Percentiles rank a stretch among this genome's conserved stretches.
Conservation (phyloP, 306 rosid genomes). For the Rosa lucieae region DNA sequence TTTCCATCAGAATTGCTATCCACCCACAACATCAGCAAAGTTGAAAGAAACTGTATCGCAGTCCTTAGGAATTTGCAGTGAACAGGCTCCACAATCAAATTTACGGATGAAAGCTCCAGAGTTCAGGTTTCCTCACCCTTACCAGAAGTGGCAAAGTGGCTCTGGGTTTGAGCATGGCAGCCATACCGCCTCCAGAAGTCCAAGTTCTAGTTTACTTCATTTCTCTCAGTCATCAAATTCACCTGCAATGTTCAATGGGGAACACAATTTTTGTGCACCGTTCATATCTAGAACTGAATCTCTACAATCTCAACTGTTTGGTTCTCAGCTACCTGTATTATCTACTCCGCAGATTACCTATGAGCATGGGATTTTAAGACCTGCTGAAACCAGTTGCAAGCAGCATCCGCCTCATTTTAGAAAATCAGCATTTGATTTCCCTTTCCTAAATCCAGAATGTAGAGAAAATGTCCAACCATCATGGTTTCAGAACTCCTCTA, state of each 20-base stretch:
- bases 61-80: constrained; percentile 34
- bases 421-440: constrained; percentile 57
- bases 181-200: constrained; percentile 37
- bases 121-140: constrained; percentile 38
- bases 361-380: constrained; percentile 37
- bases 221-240: constrained; percentile 42
- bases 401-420: constrained; percentile 41
- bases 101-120: constrained; percentile 33
- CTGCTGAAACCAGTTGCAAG: constrained; percentile 46
- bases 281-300: constrained; percentile 56
- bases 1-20: constrained; percentile 49
- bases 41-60: constrained; percentile 31
- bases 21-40: constrained; percentile 36
- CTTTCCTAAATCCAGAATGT: constrained; percentile 60
- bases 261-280: constrained; percentile 40
- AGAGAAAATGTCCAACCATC: constrained; percentile 48
- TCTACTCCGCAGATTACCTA: constrained; percentile 39
- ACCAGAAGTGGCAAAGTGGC: constrained; percentile 39
- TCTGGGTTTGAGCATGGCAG: constrained; percentile 40
- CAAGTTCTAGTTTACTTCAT: constrained; percentile 39
- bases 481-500: constrained; percentile 50
- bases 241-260: constrained; percentile 38
- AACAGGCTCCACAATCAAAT: constrained; percentile 35
- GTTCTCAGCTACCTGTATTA: constrained; percentile 39
- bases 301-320: constrained; percentile 42